These are phyloP conservation scores for Paecilomyces formosus DNA, from an alignment of 2,329 filamentous ascomycete genomes.

Conservation along the genomic window DNA sequence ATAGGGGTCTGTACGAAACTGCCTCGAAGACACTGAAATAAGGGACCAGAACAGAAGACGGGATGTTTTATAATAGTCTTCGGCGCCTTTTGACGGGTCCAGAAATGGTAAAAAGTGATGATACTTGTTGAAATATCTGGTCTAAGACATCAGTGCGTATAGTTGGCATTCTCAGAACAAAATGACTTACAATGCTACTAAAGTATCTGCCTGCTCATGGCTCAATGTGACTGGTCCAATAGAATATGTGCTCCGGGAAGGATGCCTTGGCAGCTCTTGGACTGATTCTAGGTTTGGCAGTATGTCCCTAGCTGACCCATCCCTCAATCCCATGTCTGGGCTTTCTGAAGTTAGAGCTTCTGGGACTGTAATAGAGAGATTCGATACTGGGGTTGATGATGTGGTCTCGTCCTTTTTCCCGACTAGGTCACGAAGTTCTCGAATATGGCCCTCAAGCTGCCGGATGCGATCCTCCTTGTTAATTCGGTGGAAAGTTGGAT, in stretches of 20 bases:
- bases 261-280: not conserved
- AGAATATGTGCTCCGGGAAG: not conserved
- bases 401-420: not conserved
- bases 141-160: not conserved
- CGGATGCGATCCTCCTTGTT: not conserved
- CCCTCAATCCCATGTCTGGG: not conserved
- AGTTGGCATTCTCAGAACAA: not conserved
- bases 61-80: conserved; percentile 1
- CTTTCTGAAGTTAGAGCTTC: not conserved
- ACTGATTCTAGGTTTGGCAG: not conserved
- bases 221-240: conserved; percentile 1
- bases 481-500: not conserved
- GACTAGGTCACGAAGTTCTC: not conserved
- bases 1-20: not conserved
- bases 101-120: conserved; percentile 2
- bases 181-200: not conserved
- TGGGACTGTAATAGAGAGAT: not conserved
- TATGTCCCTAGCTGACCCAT: not conserved
- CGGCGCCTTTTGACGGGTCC: not conserved
- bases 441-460: conserved; percentile 1
- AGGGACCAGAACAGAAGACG: conserved; percentile 2
- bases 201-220: not conserved
- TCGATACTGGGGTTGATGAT: not conserved
- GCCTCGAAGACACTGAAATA: not conserved
- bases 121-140: conserved; percentile 1